Evolutionary conservation across 176 grass and related monocot species (phyloP).

Genomic region (Olyra latifolia): DNA sequence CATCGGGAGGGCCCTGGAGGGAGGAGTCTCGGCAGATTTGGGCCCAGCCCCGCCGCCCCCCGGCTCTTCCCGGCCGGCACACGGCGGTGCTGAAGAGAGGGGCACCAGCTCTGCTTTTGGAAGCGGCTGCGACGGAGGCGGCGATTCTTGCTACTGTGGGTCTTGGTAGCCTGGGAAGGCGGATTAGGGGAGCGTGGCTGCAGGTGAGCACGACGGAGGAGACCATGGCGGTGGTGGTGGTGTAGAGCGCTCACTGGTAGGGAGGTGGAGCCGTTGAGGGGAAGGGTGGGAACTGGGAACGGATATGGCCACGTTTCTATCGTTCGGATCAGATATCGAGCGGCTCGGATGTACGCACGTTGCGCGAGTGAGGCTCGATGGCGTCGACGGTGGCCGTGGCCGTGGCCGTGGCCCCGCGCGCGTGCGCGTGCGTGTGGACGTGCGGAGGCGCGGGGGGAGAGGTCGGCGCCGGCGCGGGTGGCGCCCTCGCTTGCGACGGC

Average conservation of each 20-base stretch:
- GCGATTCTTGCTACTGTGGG: neutral
- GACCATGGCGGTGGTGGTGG: neutral
- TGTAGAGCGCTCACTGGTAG: neutral
- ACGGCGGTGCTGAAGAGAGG: neutral
- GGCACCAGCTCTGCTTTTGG: neutral
- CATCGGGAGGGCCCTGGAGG: constrained; percentile 4
- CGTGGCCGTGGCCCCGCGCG: no score
- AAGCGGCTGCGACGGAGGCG: no score
- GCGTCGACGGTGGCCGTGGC: no score
- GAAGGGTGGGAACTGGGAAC: neutral
- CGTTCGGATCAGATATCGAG: neutral
- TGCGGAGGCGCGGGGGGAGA: no score
- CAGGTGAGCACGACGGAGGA: neutral
- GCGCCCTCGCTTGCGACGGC: no score
- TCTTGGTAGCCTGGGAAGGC: neutral
- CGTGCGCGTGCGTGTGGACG: no score
- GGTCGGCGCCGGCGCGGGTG: no score
- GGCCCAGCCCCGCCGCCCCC: neutral
- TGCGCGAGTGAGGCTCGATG: neutral
- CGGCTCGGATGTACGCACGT: neutral
- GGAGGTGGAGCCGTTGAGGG: neutral
- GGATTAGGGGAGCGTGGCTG: neutral
- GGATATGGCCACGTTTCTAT: neutral
- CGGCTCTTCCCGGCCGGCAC: neutral
- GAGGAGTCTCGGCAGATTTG: constrained; percentile 43